Evolutionary conservation across 306 rosid species (phyloP).

Genomic region (Purshia tridentata): DNA sequence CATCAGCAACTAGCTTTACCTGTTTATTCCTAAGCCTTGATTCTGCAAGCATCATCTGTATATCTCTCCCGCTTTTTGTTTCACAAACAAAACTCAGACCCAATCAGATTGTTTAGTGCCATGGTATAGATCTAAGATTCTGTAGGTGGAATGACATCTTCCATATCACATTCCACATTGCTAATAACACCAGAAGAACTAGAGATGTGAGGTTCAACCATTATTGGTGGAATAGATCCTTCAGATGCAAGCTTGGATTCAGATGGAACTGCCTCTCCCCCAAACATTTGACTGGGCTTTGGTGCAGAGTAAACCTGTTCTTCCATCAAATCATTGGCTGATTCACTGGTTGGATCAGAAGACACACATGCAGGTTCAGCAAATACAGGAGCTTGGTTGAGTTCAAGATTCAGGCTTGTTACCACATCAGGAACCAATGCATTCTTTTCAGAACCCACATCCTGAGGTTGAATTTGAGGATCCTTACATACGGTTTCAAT

Average conservation of each 20-base stretch:
- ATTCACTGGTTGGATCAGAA: constrained; percentile 19
- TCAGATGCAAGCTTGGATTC: constrained; percentile 23
- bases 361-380: background rate
- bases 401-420: too few species aligned
- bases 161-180: constrained; percentile 21
- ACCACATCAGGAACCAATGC: constrained; percentile 18
- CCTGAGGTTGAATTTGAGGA: constrained; percentile 29
- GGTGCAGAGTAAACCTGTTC: constrained; percentile 22
- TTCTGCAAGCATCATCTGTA: background rate
- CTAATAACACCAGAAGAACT: constrained; percentile 29
- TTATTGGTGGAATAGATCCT: constrained; percentile 23
- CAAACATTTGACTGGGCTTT: background rate
- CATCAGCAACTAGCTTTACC: constrained; percentile 6
- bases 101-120: constrained; percentile 15
- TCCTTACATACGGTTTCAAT: constrained; percentile 22
- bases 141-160: constrained; percentile 31
- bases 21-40: constrained; percentile 25
- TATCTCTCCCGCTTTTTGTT: background rate
- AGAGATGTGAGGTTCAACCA: constrained; percentile 25
- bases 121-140: constrained; percentile 26
- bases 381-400: constrained; percentile 2
- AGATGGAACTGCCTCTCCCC: constrained; percentile 12
- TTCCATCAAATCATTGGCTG: constrained; percentile 30
- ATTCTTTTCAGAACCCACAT: constrained; percentile 27
- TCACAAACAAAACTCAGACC: constrained; percentile 19